Conservation (phyloP, 148 eudicot species). For the Polygonum aviculare region DNA sequence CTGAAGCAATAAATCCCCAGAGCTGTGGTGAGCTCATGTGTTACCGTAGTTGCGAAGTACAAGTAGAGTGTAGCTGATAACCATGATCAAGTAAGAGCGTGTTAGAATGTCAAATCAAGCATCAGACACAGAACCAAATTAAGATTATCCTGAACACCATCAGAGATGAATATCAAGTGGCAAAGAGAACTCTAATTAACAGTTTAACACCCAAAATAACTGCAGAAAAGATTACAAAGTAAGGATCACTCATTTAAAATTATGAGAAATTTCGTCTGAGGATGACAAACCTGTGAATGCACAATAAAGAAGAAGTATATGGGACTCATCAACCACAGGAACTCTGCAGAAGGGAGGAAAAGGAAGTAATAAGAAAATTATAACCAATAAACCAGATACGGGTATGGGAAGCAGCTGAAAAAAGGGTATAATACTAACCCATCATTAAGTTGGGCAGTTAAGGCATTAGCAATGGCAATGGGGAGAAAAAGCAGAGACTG, state of each 20-base stretch:
- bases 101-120: neutral
- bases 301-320: constrained; percentile 70
- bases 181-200: neutral
- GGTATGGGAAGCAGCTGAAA: neutral
- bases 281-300: constrained; percentile 56
- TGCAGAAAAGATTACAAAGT: neutral
- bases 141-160: neutral
- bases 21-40: constrained; percentile 83
- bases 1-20: constrained; percentile 92
- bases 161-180: neutral
- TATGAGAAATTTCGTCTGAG: neutral
- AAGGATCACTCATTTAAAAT: neutral
- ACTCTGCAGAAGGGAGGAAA: constrained; percentile 30
- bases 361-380: neutral
- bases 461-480: constrained; percentile 81
- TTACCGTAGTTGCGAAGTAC: constrained; percentile 81
- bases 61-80: constrained; percentile 55
- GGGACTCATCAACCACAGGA: constrained; percentile 77
- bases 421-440: constrained; percentile 35
- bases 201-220: neutral
- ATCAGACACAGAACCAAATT: neutral
- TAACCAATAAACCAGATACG: neutral
- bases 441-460: constrained; percentile 84
- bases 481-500: constrained; percentile 87
- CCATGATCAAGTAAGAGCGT: neutral